These are phyloP conservation scores for Selenicereus undatus DNA, from an alignment of 148 eudicot genomes.

Conservation along the genomic window DNA sequence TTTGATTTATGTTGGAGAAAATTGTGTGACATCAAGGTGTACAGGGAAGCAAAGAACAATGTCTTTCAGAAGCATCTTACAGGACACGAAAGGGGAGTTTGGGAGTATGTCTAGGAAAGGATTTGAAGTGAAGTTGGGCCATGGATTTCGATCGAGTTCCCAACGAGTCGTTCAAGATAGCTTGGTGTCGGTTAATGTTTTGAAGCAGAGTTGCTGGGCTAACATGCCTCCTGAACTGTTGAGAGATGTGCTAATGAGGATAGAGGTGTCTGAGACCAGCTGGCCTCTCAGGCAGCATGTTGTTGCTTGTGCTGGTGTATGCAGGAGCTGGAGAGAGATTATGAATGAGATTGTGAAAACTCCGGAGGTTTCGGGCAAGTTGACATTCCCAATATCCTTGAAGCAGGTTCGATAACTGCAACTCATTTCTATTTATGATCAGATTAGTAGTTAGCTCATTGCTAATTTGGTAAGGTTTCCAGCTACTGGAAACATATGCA, in stretches of 20 bases:
- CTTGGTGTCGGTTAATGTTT: conserved; percentile 49
- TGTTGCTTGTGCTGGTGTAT: conserved; percentile 85
- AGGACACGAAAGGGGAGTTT: conserved; percentile 77
- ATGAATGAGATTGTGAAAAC: conserved; percentile 75
- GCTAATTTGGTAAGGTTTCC: not conserved
- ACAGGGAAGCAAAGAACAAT: conserved; percentile 26
- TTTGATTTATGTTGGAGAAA: conserved; percentile 9
- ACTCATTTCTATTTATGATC: conserved; percentile 10
- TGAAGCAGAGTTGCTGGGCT: conserved; percentile 90
- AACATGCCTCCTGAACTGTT: conserved; percentile 88
- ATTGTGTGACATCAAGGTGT: conserved; percentile 5
- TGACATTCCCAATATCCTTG: conserved; percentile 89
- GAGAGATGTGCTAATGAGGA: conserved; percentile 78
- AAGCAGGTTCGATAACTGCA: conserved; percentile 60
- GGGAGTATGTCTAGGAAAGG: conserved; percentile 80
- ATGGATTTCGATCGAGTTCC: conserved; percentile 73
- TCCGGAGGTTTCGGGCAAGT: conserved; percentile 53
- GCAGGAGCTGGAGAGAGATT: conserved; percentile 82
- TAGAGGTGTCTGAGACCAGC: conserved; percentile 62
- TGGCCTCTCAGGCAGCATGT: conserved; percentile 79
- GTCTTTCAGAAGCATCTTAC: conserved; percentile 67
- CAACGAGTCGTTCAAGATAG: conserved; percentile 67
- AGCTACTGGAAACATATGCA: not conserved
- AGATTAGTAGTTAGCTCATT: not conserved
- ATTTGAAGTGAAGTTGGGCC: conserved; percentile 53